Evolutionary conservation across 1,139 yeast genomes (phyloP), one percentile per base, ranked within the genome.

Genomic region (Starmera stellimalicola): DNA sequence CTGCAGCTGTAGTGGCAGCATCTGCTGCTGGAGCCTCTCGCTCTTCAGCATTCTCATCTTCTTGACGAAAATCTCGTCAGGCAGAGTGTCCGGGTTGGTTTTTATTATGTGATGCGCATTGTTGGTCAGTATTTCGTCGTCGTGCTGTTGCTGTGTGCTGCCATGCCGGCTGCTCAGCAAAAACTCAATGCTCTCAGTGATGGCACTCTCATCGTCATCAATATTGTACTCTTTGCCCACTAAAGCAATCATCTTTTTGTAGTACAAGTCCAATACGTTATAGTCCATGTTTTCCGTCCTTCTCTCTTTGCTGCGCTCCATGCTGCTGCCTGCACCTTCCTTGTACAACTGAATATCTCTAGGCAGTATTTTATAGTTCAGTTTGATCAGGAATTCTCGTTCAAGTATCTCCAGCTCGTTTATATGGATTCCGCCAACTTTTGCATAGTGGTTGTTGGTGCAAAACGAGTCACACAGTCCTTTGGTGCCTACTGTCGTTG

Each of bases 391-490:
- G 50, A 91, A 87, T 57, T 91, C 97, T 36, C 82, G 76, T 53
- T 91, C 98, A 31, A 91, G 63, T 38, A 91, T 69, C 55, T 91
- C 91, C 44, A 91, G 64, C 55, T 91, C 98, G 39, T 79, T 70
- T 29, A 81, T 64, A 26, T 91, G 85, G 7, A 91, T 80, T 43
- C 98, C 98, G 2, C 98, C 98, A 15, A 91, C 97, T 53, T 83
- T 82, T 9, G 97, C 95, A 53, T 91, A 91, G 55, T 88, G 96
- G 26, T 80, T 73, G 55, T 88, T 91, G 6, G 96, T 87, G 56
- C 94, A 88, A 55, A 91, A 91, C 29, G 88, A 80, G 57, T 91
- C 98, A 55, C 95, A 93, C 47, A 91, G 67, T 3, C 95, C 94
- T 55, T 91, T 91, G 42, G 91, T 81, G 1, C 94, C 94, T 5